Conservation (phyloP, 2,329 filamentous ascomycete genomes). For the Phialophora macrospora region DNA sequence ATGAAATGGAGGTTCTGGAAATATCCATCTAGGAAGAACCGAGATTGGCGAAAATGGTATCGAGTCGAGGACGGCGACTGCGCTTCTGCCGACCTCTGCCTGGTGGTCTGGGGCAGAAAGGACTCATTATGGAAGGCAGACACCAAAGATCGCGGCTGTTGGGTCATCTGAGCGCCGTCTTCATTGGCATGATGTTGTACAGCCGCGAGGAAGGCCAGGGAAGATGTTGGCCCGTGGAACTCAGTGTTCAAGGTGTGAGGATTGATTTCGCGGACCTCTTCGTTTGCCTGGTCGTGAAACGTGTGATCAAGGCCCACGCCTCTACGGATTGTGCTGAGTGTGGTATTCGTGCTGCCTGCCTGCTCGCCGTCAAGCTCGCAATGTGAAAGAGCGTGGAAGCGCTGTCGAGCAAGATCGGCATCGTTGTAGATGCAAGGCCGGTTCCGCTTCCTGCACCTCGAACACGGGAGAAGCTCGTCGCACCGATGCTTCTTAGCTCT, state of each 20-base stretch:
- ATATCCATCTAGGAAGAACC: slow-evolving; percentile 54
- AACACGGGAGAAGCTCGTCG: slow-evolving; percentile 52
- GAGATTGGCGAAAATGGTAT: slow-evolving; percentile 51
- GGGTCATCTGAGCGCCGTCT: neutral
- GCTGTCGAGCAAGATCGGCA: slow-evolving; percentile 42
- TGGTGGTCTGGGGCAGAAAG: neutral
- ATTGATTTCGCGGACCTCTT: slow-evolving; percentile 53
- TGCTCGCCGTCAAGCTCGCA: neutral
- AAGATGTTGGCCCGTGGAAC: slow-evolving; percentile 56
- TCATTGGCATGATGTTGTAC: slow-evolving; percentile 38
- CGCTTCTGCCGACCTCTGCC: neutral
- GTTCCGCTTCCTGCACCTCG: slow-evolving; percentile 48
- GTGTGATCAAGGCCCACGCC: neutral
- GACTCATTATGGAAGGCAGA: slow-evolving; percentile 3
- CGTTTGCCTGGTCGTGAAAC: neutral
- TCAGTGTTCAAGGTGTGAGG: slow-evolving; percentile 53
- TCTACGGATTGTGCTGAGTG: neutral
- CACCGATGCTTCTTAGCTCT: slow-evolving; percentile 57
- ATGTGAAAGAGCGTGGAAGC: slow-evolving; percentile 26
- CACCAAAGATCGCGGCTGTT: slow-evolving; percentile 6
- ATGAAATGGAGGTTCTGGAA: slow-evolving; percentile 57
- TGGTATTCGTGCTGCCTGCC: neutral
- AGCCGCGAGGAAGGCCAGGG: slow-evolving; percentile 55
- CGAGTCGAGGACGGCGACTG: slow-evolving; percentile 38
- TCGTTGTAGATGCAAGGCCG: slow-evolving; percentile 45